These are phyloP conservation scores for Talaromyces atroroseus DNA, from an alignment of 2,329 filamentous ascomycete genomes.

Conservation along the genomic window DNA sequence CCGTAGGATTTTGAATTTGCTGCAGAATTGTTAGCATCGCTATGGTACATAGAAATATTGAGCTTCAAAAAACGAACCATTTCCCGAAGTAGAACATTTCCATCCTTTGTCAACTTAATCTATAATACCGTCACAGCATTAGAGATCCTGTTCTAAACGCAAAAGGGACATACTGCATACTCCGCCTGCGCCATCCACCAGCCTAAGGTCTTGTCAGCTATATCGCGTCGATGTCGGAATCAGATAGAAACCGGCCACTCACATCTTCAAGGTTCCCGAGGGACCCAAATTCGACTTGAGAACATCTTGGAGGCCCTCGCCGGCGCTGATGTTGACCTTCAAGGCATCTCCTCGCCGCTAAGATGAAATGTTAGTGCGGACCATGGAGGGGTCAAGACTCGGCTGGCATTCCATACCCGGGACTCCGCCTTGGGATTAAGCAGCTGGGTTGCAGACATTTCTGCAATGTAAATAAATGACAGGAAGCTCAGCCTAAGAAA, in stretches of 20 bases:
- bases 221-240: conserved; percentile 6
- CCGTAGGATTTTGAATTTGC: conserved; percentile 98
- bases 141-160: conserved; percentile 16
- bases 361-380: conserved; percentile 40
- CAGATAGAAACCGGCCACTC: conserved; percentile 21
- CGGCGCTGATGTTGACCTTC: conserved; percentile 92
- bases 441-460: conserved; percentile 94
- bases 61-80: conserved; percentile 44
- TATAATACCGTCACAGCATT: conserved; percentile 33
- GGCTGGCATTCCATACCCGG: conserved; percentile 57
- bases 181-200: conserved; percentile 58
- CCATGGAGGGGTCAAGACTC: conserved; percentile 20
- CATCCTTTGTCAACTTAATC: conserved; percentile 99
- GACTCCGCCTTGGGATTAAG: conserved; percentile 99
- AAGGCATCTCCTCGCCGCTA: conserved; percentile 95
- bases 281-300: conserved; percentile 94
- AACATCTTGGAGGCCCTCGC: conserved; percentile 89
- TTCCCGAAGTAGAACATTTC: conserved; percentile 72
- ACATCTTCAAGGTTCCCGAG: conserved; percentile 95
- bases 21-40: conserved; percentile 19
- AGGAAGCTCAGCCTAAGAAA: not conserved
- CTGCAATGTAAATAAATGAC: not conserved
- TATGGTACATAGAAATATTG: not conserved
- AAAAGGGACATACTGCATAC: conserved; percentile 32
- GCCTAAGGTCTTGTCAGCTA: conserved; percentile 38